Evolutionary conservation across 1,284 basidiomycete genomes (phyloP), one percentile per base, ranked within the genome.

Genomic region (Ustilago curta): DNA sequence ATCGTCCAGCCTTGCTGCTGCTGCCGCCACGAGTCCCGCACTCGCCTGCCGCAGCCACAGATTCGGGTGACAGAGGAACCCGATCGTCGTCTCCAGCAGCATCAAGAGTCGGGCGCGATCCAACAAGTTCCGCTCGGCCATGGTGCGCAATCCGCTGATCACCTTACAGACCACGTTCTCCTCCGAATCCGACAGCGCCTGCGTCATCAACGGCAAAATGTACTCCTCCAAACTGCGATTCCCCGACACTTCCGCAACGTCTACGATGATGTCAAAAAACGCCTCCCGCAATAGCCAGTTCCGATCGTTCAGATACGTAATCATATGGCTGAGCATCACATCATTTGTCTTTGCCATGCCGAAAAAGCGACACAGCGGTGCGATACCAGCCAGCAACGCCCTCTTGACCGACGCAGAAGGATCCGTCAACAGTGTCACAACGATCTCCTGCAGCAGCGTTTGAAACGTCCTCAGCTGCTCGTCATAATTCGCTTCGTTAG

Each of bases 221-320:
- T 97, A 89, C 73, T 86, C 90, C 88, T 75, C 87, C 25, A 88
- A 79, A 88, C 91, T 77, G 18, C 76, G 53, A 14, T 65, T 44
- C 0, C 77, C 77, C 12, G 78, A 75, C 0, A 79, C 59, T 18
- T 63, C 54, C 3, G 94, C 96, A 2, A 99, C 93, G 66, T 93
- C 93, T 8, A 97, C 93, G 27, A 98, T 94, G 70, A 93, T 93
- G 83, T 97, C 94, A 81, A 98, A 97, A 85, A 99, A 98, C 0
- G 93, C 93, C 73, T 91, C 90, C 2, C 97, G 89, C 47, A 99
- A 86, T 23, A 92, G 86, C 95, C 96, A 98, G 32, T 86, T 84
- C 82, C 97, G 94, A 80, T 98, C 95, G 82, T 99, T 99, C 76
- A 99, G 88, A 82, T 97, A 99, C 0, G 97, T 99, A 84, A 99